These are phyloP conservation scores for Liquidambar formosana DNA, from an alignment of 164 flowering plant genomes.

Conservation along the genomic window DNA sequence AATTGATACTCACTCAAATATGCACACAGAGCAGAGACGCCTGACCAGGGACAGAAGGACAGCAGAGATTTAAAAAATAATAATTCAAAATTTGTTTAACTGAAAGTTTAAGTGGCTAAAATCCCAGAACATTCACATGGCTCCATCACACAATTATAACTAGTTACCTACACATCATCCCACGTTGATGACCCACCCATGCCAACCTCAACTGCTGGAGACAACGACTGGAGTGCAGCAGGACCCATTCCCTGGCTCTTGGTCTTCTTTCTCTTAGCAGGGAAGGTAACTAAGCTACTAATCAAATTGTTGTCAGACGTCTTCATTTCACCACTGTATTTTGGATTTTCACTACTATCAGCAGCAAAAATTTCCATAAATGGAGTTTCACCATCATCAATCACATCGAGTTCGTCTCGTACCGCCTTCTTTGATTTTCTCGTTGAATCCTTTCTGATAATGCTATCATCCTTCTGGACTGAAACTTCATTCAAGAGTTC, in stretches of 20 bases:
- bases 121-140: too few relatives aligned
- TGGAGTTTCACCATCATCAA: conserved; percentile 68
- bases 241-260: conserved; percentile 17
- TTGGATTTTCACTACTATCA: conserved; percentile 10
- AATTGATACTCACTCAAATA: too few relatives aligned
- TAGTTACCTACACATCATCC: conserved; percentile 39
- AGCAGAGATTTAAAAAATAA: too few relatives aligned
- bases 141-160: too few relatives aligned
- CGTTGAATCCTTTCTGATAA: conserved; percentile 7
- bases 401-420: conserved; percentile 30
- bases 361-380: conserved; percentile 52
- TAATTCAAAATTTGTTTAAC: too few relatives aligned
- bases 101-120: too few relatives aligned
- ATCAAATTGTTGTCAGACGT: conserved; percentile 16
- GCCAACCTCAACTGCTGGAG: conserved; percentile 54
- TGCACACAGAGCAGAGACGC: too few relatives aligned
- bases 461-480: conserved; percentile 15
- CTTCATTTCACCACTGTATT: conserved; percentile 12
- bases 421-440: conserved; percentile 21
- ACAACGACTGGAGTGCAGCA: conserved; percentile 22
- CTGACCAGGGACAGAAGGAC: too few relatives aligned
- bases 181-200: conserved; percentile 84
- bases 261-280: conserved; percentile 49
- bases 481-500: conserved; percentile 13
- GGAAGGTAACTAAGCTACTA: conserved; percentile 32